Percentiles rank a stretch among this genome's conserved stretches.
Conservation (phyloP, 2,329 filamentous ascomycete genomes). For the Scolecobasidium constrictum region DNA sequence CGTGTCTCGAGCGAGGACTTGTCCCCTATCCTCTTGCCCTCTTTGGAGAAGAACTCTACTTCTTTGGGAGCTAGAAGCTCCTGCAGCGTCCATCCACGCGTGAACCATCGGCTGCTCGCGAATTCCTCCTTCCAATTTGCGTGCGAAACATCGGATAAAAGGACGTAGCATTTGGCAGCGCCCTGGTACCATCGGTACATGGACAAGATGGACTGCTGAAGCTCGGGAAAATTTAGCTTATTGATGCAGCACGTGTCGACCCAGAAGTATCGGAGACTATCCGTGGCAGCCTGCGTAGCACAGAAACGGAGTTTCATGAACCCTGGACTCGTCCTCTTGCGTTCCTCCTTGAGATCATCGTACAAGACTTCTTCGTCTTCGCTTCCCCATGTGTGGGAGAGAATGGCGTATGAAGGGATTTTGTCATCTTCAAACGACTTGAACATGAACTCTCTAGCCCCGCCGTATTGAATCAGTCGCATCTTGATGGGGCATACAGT, state of each 20-base stretch:
- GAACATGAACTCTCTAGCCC: conserved; percentile 14
- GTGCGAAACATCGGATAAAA: conserved; percentile 8
- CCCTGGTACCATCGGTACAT: conserved; percentile 11
- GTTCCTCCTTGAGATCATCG: conserved; percentile 5
- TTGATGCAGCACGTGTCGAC: conserved; percentile 12
- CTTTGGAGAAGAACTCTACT: not conserved
- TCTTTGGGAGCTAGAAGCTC: not conserved
- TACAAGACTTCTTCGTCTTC: conserved; percentile 13
- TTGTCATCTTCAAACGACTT: conserved; percentile 9
- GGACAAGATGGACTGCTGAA: conserved; percentile 10
- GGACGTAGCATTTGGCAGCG: conserved; percentile 9
- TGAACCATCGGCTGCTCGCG: too few species aligned
- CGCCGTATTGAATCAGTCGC: too few species aligned
- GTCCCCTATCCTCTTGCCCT: not conserved
- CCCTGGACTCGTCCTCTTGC: conserved; percentile 6
- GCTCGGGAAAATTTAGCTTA: conserved; percentile 7
- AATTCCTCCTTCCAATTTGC: conserved; percentile 11
- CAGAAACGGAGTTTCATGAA: conserved; percentile 9
- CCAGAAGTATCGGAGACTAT: conserved; percentile 9
- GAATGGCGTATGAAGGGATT: conserved; percentile 14
- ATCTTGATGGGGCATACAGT: too few species aligned
- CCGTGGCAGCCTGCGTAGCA: conserved; percentile 6
- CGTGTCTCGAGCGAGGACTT: too few species aligned
- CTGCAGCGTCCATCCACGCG: too few species aligned
- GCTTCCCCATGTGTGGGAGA: conserved; percentile 17